phyloP scores from a whole-genome alignment of 768 basidiomycete species.

The Russula emetica region DNA sequence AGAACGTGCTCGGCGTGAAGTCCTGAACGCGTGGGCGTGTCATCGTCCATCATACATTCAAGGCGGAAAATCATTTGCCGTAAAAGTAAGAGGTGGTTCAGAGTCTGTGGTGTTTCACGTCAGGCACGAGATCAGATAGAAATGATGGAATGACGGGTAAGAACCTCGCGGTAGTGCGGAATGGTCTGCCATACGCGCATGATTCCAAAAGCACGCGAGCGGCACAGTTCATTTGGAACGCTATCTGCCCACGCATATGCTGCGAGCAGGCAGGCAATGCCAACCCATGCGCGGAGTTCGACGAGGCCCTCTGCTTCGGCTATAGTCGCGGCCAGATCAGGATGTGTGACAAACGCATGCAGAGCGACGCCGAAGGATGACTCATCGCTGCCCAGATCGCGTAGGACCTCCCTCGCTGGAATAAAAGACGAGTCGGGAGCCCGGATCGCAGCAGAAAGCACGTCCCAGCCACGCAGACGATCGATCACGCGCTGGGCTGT shows the following conservation, averaged over 20 bases:
- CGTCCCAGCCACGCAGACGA: constrained; percentile 55
- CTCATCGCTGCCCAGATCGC: constrained; percentile 61
- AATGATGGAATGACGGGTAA: not conserved
- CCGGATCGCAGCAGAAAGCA: constrained; percentile 57
- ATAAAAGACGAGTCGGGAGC: constrained; percentile 50
- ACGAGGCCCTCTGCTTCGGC: constrained; percentile 38
- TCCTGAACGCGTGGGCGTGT: constrained; percentile 57
- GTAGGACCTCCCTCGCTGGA: constrained; percentile 47
- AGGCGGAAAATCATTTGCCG: constrained; percentile 70
- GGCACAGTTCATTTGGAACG: constrained; percentile 57
- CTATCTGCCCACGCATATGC: constrained; percentile 82
- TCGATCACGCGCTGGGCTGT: constrained; percentile 45
- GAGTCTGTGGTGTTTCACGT: constrained; percentile 45
- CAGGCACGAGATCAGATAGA: constrained; percentile 1
- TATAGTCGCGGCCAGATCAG: constrained; percentile 43
- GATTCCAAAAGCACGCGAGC: constrained; percentile 59
- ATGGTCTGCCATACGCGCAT: constrained; percentile 61
- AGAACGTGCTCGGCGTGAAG: constrained; percentile 69
- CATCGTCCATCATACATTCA: constrained; percentile 65
- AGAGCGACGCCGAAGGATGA: constrained; percentile 70
- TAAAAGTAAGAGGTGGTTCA: constrained; percentile 66
- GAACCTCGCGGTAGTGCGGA: constrained; percentile 70
- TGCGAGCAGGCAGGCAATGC: constrained; percentile 60
- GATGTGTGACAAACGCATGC: constrained; percentile 60
- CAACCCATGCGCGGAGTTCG: constrained; percentile 65